Evolutionary conservation across 1,284 basidiomycete species (phyloP).

Genomic region (Microbotryomycetes sp.): DNA sequence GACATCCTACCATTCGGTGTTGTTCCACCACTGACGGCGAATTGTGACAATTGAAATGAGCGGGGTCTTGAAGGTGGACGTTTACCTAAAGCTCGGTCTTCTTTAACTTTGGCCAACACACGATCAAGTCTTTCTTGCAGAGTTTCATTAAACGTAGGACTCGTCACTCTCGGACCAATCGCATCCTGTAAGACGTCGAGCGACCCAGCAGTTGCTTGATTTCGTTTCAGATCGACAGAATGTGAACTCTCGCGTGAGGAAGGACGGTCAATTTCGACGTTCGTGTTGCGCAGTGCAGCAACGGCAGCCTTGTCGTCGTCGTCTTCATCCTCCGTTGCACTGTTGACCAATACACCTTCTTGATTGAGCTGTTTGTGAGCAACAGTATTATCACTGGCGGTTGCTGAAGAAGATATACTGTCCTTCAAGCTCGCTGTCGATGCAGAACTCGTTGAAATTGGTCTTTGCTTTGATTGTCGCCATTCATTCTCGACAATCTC

Average conservation of each 20-base stretch:
- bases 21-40: slow-evolving; percentile 51
- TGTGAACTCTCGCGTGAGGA: not conserved
- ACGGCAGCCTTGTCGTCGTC: slow-evolving; percentile 16
- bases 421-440: too few species aligned
- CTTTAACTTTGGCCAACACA: slow-evolving; percentile 58
- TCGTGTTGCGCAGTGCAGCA: slow-evolving; percentile 4
- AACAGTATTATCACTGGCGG: not conserved
- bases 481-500: slow-evolving; percentile 84
- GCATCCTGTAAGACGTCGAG: slow-evolving; percentile 57
- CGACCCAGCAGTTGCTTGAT: slow-evolving; percentile 12
- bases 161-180: slow-evolving; percentile 47
- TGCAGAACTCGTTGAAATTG: not conserved
- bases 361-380: not conserved
- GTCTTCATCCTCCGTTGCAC: not conserved
- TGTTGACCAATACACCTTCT: not conserved
- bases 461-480: slow-evolving; percentile 26
- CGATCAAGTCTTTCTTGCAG: slow-evolving; percentile 68
- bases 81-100: slow-evolving; percentile 22
- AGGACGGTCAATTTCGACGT: slow-evolving; percentile 14
- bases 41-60: not conserved
- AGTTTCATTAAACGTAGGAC: slow-evolving; percentile 45
- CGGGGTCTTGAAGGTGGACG: slow-evolving; percentile 17
- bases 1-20: slow-evolving; percentile 21
- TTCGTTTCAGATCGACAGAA: slow-evolving; percentile 7
- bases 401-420: too few species aligned